phyloP scores from a whole-genome alignment of 495 filamentous ascomycete genomes.

The Podospora anserina region DNA sequence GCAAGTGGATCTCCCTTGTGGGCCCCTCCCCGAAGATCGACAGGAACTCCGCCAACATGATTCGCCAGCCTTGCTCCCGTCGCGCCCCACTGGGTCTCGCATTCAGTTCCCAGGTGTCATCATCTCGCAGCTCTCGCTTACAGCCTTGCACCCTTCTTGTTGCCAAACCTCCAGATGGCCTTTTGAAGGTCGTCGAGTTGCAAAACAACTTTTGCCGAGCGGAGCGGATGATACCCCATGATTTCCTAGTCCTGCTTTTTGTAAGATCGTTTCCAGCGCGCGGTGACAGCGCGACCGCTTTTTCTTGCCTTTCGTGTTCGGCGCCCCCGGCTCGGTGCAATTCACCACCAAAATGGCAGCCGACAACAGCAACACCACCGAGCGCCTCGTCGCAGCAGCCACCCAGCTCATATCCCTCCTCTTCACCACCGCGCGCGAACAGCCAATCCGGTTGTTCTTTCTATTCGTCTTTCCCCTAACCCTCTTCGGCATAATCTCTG shows the following conservation, averaged over 20 bases:
- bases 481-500: slow-evolving; percentile 29
- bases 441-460: slow-evolving; percentile 33
- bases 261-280: slow-evolving; percentile 1
- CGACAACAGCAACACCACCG: background rate
- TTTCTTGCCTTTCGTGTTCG: background rate
- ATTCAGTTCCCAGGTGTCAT: background rate
- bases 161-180: slow-evolving; percentile 9
- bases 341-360: slow-evolving; percentile 11
- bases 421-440: slow-evolving; percentile 25
- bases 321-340: too few species aligned
- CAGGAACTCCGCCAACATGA: background rate
- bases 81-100: background rate
- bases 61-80: background rate
- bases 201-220: background rate
- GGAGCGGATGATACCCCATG: background rate
- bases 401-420: slow-evolving; percentile 31
- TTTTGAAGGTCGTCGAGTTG: slow-evolving; percentile 2
- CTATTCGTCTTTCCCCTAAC: slow-evolving; percentile 27
- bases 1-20: background rate
- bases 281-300: background rate
- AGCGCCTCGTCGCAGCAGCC: slow-evolving; percentile 16
- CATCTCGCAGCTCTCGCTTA: background rate
- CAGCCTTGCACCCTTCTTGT: background rate
- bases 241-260: background rate
- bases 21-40: background rate